Conservation (phyloP, 2,329 filamentous ascomycete genomes). For the Purpureocillium takamizusanense region DNA sequence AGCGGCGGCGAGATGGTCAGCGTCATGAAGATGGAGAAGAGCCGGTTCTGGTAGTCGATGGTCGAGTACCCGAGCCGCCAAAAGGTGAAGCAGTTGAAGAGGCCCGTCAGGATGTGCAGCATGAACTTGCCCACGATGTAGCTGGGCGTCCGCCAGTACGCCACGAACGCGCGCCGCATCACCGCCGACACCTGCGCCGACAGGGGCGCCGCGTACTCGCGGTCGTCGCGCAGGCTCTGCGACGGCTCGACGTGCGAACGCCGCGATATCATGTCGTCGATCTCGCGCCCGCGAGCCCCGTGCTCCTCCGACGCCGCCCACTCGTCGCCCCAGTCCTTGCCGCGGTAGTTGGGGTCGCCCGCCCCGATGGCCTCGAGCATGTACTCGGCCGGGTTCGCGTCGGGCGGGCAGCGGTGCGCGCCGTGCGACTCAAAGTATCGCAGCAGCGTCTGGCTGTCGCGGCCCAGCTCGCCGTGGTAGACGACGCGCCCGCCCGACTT, state of each 20-base stretch:
- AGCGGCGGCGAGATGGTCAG: conserved; percentile 65
- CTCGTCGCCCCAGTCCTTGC: conserved; percentile 53
- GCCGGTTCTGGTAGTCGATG: conserved; percentile 58
- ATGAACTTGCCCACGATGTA: conserved; percentile 56
- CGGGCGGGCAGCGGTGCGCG: conserved; percentile 33
- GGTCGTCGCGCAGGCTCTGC: conserved; percentile 35
- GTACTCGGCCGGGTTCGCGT: conserved; percentile 45
- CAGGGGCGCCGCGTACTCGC: conserved; percentile 56
- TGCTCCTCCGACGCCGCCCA: conserved; percentile 47
- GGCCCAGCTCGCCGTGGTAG: conserved; percentile 45
- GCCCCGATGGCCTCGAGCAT: conserved; percentile 52
- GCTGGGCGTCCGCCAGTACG: conserved; percentile 57
- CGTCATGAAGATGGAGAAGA: conserved; percentile 72
- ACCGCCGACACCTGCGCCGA: conserved; percentile 43
- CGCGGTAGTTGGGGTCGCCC: conserved; percentile 49
- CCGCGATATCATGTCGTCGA: conserved; percentile 39
- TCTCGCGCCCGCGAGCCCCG: conserved; percentile 35
- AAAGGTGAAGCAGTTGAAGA: conserved; percentile 66
- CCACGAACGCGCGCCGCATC: conserved; percentile 47
- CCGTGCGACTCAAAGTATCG: conserved; percentile 44
- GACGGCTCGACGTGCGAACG: conserved; percentile 28
- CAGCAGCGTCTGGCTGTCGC: conserved; percentile 36
- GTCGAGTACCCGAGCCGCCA: conserved; percentile 48
- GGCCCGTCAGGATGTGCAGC: conserved; percentile 51
- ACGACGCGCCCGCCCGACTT: conserved; percentile 42